Evolutionary conservation across 257 asterid species (phyloP), one percentile per base, ranked within the genome.

Genomic region (Solanum medicagineum): DNA sequence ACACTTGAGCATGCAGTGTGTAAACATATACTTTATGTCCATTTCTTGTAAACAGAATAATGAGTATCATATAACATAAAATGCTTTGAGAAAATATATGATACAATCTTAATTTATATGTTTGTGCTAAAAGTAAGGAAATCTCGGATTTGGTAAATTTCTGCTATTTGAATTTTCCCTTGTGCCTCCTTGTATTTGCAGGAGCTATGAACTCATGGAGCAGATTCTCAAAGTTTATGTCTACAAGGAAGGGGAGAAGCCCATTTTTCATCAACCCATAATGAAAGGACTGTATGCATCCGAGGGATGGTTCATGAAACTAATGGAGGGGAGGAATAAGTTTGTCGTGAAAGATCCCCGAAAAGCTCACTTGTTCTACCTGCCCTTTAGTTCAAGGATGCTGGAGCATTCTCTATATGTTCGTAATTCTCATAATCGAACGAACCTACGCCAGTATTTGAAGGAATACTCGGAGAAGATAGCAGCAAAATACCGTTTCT

Each of bases 301-400:
- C 8, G 98, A 95, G 89, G 99, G 99, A 84, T 95, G 99, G 99
- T 95, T 95, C 87, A 95, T 95, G 96, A 95, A 95, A 87, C 93
- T 95, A 85, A 93, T 95, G 99, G 99, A 92, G 90, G 93, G 92
- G 45, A 93, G 92, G 74, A 95, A 86, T 81, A 93, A 71, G 54
- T 95, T 91, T 70, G 84, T 87, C n/a, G 95, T 94, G 71, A 95
- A 93, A 86, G 96, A 93, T 90, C 93, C 99, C 7, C 77, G 91
- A 60, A 92, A 88, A 87, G 99, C 99, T 75, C 98, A 95, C 88
- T 92, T 95, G 47, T 95, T 94, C 86, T 95, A 95, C 89, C 91
- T 95, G 91, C 99, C 99, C 53, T 95, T 95, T 91, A 95, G 99
- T 89, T 87, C 99, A 24, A 87, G 95, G 49, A 90, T 92, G 93